Conservation (phyloP, 2,329 filamentous ascomycete species). For the Sarocladiaceae sp. region DNA sequence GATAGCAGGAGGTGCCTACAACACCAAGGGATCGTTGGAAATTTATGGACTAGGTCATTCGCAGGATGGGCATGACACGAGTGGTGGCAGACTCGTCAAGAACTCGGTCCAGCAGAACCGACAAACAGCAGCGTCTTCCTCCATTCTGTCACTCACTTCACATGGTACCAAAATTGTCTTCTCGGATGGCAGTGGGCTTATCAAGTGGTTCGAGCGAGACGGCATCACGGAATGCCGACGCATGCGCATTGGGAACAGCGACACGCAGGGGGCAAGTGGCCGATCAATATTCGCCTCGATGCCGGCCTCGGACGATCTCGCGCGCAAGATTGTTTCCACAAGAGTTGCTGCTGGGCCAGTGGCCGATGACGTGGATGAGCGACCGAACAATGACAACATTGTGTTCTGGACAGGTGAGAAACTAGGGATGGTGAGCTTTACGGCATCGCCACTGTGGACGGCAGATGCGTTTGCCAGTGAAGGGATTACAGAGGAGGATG, state of each 20-base stretch:
- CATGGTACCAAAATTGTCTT: conserved; percentile 80
- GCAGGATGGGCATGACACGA: conserved; percentile 22
- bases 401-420: conserved; percentile 85
- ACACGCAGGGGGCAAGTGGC: conserved; percentile 24
- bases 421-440: conserved; percentile 65
- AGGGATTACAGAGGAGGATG: conserved; percentile 31
- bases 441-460: conserved; percentile 38
- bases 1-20: conserved; percentile 83
- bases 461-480: no score
- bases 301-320: conserved; percentile 62
- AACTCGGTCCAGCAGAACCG: conserved; percentile 60
- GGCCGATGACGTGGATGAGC: conserved; percentile 13
- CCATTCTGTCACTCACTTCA: conserved; percentile 71
- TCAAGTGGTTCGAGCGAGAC: conserved; percentile 90
- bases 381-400: conserved; percentile 57
- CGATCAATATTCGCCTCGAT: conserved; percentile 44
- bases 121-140: conserved; percentile 73
- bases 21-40: conserved; percentile 83
- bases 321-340: conserved; percentile 70
- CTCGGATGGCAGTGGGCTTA: conserved; percentile 73
- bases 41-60: conserved; percentile 59
- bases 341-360: conserved; percentile 20
- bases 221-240: conserved; percentile 56
- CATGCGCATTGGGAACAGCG: conserved; percentile 48
- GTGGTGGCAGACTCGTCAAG: conserved; percentile 22